Conservation (phyloP, 2,329 filamentous ascomycete species). For the Aspergillus sp. region DNA sequence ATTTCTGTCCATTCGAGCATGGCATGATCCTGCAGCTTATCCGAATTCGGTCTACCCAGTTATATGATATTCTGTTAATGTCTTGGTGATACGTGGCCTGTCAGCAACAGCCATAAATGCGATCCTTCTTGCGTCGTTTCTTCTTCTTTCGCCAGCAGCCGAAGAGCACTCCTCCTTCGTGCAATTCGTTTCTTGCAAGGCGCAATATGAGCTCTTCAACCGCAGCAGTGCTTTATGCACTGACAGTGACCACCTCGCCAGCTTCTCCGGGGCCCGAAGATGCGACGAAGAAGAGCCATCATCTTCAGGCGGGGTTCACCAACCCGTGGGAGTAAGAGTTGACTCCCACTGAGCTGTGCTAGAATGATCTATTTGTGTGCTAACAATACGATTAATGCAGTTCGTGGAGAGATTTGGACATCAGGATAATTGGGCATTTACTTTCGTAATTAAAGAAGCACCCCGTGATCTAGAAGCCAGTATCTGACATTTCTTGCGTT, state of each 20-base stretch:
- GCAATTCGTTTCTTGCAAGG: conserved; percentile 7
- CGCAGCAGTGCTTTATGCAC: conserved; percentile 33
- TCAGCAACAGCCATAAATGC: conserved; percentile 10
- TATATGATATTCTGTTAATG: neutral
- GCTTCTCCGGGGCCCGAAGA: conserved; percentile 30
- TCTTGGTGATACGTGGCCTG: neutral
- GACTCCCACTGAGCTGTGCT: neutral
- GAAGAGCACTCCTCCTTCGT: conserved; percentile 2
- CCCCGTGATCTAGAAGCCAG: neutral
- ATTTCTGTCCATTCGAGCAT: conserved; percentile 1
- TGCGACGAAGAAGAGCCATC: conserved; percentile 33
- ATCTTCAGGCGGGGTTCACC: conserved; percentile 30
- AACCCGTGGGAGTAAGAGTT: conserved; percentile 39
- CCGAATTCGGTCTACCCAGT: neutral
- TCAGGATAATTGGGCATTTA: conserved; percentile 1
- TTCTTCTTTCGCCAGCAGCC: conserved; percentile 15
- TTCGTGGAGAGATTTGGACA: conserved; percentile 13
- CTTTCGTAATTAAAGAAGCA: conserved; percentile 10
- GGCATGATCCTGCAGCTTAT: neutral
- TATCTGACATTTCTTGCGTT: neutral
- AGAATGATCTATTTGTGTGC: neutral
- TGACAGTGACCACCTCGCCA: conserved; percentile 32
- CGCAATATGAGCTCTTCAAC: conserved; percentile 32
- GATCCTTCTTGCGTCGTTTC: conserved; percentile 14
- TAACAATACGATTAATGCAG: conserved; percentile 10